Conservation (phyloP, 2,329 filamentous ascomycete genomes). For the Byssothecium circinans region DNA sequence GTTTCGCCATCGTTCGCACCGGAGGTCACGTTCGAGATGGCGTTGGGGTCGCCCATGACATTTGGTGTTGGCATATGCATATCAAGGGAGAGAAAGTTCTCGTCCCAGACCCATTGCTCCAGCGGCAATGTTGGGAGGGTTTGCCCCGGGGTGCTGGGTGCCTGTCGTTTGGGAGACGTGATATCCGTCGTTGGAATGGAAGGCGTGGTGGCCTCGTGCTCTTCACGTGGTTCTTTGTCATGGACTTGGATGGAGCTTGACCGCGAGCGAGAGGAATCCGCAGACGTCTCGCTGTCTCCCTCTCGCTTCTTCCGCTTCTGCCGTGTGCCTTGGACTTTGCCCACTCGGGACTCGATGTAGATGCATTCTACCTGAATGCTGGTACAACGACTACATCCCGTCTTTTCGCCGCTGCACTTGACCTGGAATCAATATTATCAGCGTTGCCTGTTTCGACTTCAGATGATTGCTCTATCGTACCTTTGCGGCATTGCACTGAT, state of each 20-base stretch:
- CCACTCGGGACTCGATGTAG: slow-evolving; percentile 11
- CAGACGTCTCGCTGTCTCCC: not conserved
- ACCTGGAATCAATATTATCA: too few relatives aligned
- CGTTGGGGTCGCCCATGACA: not conserved
- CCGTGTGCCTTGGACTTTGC: slow-evolving; percentile 10
- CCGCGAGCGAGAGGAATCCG: not conserved
- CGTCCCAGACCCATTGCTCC: not conserved
- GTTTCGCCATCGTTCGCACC: not conserved
- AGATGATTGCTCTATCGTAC: too few relatives aligned
- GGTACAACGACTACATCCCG: slow-evolving; percentile 8
- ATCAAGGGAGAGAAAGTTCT: not conserved
- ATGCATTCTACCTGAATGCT: slow-evolving; percentile 5
- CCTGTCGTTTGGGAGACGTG: not conserved
- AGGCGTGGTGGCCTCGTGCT: not conserved
- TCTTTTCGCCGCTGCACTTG: slow-evolving; percentile 12
- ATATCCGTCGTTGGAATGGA: not conserved
- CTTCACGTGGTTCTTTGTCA: not conserved
- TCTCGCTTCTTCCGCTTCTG: not conserved
- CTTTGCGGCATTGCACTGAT: not conserved
- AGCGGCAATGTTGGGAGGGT: not conserved
- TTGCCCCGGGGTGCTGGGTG: not conserved
- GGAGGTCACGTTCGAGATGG: not conserved
- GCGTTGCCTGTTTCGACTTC: too few relatives aligned
- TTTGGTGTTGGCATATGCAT: not conserved
- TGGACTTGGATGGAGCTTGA: not conserved